A percentile compares a stretch with the other conserved stretches of the same genome.
phyloP scores from a whole-genome alignment of 2,329 filamentous ascomycete genomes.

The Madurella fahalii region DNA sequence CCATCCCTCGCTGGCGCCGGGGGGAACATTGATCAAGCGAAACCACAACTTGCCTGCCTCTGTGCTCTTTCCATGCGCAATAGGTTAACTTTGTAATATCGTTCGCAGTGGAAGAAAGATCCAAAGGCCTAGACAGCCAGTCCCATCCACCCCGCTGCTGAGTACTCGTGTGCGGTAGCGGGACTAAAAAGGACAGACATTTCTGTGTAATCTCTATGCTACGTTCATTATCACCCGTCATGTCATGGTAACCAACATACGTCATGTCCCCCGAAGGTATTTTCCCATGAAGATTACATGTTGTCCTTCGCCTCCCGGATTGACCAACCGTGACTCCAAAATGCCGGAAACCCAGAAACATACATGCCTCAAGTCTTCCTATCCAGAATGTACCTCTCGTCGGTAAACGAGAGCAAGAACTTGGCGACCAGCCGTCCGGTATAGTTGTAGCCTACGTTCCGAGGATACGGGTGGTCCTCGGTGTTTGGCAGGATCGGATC shows the following conservation, averaged over 20 bases:
- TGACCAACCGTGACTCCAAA: background rate
- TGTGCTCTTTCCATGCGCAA: conserved; percentile 54
- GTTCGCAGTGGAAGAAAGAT: conserved; percentile 59
- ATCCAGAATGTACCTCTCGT: conserved; percentile 38
- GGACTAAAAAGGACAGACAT: conserved; percentile 64
- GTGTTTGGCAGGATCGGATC: conserved; percentile 45
- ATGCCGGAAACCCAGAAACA: background rate
- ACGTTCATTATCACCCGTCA: background rate
- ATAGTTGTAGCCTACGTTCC: conserved; percentile 48
- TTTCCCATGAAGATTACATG: background rate
- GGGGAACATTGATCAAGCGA: conserved; percentile 3
- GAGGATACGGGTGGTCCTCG: conserved; percentile 44
- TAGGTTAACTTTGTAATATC: conserved; percentile 58
- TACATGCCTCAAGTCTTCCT: conserved; percentile 6
- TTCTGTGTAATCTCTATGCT: background rate
- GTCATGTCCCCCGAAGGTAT: background rate
- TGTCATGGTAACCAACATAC: background rate
- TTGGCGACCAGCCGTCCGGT: conserved; percentile 49
- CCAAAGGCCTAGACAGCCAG: conserved; percentile 63
- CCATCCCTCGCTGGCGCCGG: background rate
- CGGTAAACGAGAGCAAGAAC: conserved; percentile 52
- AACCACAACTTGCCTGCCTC: conserved; percentile 61
- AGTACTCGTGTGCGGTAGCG: conserved; percentile 51
- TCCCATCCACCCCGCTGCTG: conserved; percentile 63
- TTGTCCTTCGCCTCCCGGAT: background rate